Conservation (phyloP, 768 basidiomycete species). For the Hygrocybe coccinea region DNA sequence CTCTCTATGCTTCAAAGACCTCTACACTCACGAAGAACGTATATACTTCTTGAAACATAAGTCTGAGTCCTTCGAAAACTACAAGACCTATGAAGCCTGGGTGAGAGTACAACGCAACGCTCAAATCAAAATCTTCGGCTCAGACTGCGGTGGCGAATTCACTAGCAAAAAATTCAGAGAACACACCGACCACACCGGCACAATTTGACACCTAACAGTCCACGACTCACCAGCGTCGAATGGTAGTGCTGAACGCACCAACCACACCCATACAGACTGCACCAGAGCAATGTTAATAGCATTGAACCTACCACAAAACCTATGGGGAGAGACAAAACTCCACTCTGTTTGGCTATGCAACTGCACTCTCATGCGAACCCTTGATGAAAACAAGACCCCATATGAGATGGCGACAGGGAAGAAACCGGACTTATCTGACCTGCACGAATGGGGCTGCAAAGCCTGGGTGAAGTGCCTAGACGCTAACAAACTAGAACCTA, state of each 20-base stretch:
- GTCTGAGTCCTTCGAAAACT: constrained; percentile 16
- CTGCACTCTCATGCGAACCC: constrained; percentile 21
- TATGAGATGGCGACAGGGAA: constrained; percentile 23
- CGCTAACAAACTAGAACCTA: constrained; percentile 19
- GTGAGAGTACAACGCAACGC: constrained; percentile 21
- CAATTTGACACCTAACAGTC: constrained; percentile 27
- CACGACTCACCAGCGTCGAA: constrained; percentile 33
- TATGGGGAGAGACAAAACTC: constrained; percentile 37
- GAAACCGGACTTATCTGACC: constrained; percentile 28
- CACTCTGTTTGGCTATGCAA: constrained; percentile 37
- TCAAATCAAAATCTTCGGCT: constrained; percentile 25
- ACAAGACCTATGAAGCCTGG: constrained; percentile 27
- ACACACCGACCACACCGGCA: constrained; percentile 24
- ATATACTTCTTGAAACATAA: constrained; percentile 17
- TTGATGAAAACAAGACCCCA: constrained; percentile 21
- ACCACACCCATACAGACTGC: constrained; percentile 21
- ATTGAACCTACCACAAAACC: constrained; percentile 2
- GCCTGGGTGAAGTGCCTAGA: constrained; percentile 2
- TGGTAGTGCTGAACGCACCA: constrained; percentile 26
- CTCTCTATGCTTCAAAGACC: constrained; percentile 14
- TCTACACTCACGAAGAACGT: constrained; percentile 9
- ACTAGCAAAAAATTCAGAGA: constrained; percentile 14
- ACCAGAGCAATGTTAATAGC: constrained; percentile 27
- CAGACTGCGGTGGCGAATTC: constrained; percentile 22
- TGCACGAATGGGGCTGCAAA: constrained; percentile 14